Conservation (phyloP, 179 eudicot species). For the Heliamphora pulchella region DNA sequence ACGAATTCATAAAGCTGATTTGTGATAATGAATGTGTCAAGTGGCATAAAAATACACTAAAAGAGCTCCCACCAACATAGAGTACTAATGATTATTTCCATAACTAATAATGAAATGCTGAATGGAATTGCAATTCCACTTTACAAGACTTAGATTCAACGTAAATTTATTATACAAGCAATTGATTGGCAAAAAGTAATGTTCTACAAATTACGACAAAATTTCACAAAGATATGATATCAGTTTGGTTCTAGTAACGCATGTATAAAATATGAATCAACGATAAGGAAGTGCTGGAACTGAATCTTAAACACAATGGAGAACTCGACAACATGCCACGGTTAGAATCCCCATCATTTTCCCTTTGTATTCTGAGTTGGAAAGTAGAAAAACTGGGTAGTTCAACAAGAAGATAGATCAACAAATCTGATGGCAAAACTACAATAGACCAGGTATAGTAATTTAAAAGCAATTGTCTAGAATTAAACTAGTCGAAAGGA, state of each 20-base stretch:
- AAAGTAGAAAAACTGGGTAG: not conserved
- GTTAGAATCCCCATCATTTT: not conserved
- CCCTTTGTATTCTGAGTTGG: not conserved
- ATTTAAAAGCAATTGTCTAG: not conserved
- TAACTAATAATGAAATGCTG: not conserved
- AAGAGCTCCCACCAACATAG: not conserved
- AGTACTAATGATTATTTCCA: not conserved
- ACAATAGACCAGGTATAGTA: not conserved
- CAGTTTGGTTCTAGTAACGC: too few species aligned
- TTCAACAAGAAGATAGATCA: not conserved
- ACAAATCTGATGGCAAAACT: not conserved
- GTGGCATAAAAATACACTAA: too few species aligned
- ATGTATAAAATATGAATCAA: too few species aligned
- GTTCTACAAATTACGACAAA: not conserved
- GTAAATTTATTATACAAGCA: not conserved
- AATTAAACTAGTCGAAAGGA: not conserved
- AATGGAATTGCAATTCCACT: not conserved
- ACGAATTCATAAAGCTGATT: too few species aligned
- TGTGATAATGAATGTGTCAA: too few species aligned
- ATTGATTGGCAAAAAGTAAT: not conserved
- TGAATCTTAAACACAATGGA: too few species aligned
- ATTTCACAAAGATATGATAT: not conserved
- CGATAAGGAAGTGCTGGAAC: not conserved
- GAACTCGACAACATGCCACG: not conserved
- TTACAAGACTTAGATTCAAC: not conserved